A percentile compares a stretch with the other conserved stretches of the same genome.
phyloP scores from a whole-genome alignment of 192 early-diverging fungal species.

The Pilobolus umbonatus region DNA sequence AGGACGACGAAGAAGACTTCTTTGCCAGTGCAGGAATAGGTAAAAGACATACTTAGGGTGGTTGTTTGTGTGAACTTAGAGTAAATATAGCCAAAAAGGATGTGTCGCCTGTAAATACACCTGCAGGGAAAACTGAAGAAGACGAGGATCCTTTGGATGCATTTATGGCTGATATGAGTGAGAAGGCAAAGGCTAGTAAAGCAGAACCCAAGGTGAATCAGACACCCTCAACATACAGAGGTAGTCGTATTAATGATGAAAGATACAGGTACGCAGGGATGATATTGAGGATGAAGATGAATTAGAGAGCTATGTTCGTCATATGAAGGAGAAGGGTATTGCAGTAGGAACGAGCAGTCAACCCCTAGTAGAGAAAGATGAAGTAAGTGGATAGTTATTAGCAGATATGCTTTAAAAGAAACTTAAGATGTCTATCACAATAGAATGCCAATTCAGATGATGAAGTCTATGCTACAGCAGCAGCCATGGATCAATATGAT shows the following conservation, averaged over 20 bases:
- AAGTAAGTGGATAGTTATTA: constrained; percentile 27
- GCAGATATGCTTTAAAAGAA: background rate
- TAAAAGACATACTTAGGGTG: background rate
- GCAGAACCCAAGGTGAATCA: constrained; percentile 37
- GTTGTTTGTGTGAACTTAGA: constrained; percentile 1
- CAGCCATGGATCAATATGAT: constrained; percentile 50
- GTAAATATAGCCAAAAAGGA: background rate
- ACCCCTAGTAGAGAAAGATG: constrained; percentile 32
- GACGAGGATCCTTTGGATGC: constrained; percentile 78
- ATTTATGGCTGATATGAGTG: constrained; percentile 74
- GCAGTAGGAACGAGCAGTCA: constrained; percentile 56
- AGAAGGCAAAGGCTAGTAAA: constrained; percentile 42
- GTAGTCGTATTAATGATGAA: background rate
- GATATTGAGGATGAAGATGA: constrained; percentile 75
- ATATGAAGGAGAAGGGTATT: constrained; percentile 71
- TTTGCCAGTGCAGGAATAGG: constrained; percentile 35
- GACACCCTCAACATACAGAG: background rate
- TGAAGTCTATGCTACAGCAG: constrained; percentile 79
- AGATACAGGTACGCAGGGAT: constrained; percentile 45
- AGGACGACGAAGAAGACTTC: constrained; percentile 33
- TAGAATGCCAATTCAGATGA: constrained; percentile 67
- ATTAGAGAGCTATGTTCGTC: constrained; percentile 68
- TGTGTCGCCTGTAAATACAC: background rate
- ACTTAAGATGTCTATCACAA: constrained; percentile 1
- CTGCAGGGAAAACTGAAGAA: constrained; percentile 20